Base-by-base conservation (phyloP, 768 basidiomycete genomes). In the Daedalea quercina region DNA sequence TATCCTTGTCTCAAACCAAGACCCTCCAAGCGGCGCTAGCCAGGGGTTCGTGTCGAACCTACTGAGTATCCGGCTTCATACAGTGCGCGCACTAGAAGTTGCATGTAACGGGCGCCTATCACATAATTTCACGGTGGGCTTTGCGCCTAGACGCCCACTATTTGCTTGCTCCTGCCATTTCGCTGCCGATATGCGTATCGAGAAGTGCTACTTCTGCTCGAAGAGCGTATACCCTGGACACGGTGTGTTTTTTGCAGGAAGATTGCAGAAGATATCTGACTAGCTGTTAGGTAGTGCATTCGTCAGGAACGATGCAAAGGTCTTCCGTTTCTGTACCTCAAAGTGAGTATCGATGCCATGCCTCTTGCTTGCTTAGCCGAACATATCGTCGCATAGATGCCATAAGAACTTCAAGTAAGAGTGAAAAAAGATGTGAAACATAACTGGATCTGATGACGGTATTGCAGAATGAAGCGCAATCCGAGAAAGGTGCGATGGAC, bases 381-480 rank as follows among this genome's bases (percentile, higher is more conserved):
- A 15, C 22, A 4, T 17, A 42, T 42, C 22, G 6, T 42, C 15
- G 25, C 9, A 17, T 35, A 94, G 91, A 77, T 96, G 96, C 68
- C 91, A 97, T 71, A 98, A 98, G 74, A 99, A 97, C 72, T 99
- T 99, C 84, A 99, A 99, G 93, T 92, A 63, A n/a, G n/a, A n/a
- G n/a, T n/a, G n/a, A n/a, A n/a, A n/a, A n/a, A n/a, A n/a, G n/a
- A n/a, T n/a, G n/a, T n/a, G n/a, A n/a, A n/a, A n/a, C n/a, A n/a
- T n/a, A n/a, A n/a, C n/a, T n/a, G n/a, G n/a, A n/a, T 22, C 28
- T 54, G 45, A 24, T 48, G 15, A 23, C 50, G 19, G 51, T n/a
- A n/a, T 42, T 23, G 3, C 60, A 94, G 93, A 71, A 97, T 98
- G 96, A 98, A 98, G 76, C 88, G 96, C 35, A 99, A 98, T 73